phyloP scores from a whole-genome alignment of 176 grass and related monocot species.

The Rhipidocladum racemiflorum region DNA sequence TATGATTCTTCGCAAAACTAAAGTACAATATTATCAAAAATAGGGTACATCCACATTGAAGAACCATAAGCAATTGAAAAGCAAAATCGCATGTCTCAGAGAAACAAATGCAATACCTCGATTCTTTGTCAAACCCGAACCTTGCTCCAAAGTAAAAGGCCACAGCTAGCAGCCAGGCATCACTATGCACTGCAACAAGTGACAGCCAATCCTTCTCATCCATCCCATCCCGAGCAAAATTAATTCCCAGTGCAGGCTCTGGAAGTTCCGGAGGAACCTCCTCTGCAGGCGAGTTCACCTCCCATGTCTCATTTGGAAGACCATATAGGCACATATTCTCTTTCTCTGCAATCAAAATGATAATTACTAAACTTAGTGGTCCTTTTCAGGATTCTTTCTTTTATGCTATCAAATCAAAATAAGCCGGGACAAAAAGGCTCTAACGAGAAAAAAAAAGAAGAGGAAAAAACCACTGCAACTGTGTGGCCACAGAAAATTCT shows the following conservation, averaged over 20 bases:
- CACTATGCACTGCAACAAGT: slow-evolving; percentile 88
- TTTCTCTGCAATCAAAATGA: slow-evolving; percentile 67
- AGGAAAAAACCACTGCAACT: neutral
- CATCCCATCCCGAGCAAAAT: slow-evolving; percentile 96
- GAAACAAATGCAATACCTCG: slow-evolving; percentile 55
- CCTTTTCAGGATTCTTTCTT: neutral
- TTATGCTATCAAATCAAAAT: slow-evolving; percentile 11
- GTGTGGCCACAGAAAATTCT: neutral
- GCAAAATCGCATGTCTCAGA: slow-evolving; percentile 1
- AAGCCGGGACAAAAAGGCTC: neutral
- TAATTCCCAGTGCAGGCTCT: slow-evolving; percentile 91
- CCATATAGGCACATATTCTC: slow-evolving; percentile 94
- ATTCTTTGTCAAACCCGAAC: slow-evolving; percentile 92
- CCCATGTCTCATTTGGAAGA: slow-evolving; percentile 95
- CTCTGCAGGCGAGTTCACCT: slow-evolving; percentile 89
- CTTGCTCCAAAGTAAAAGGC: slow-evolving; percentile 90
- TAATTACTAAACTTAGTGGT: neutral
- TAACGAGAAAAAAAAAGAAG: neutral
- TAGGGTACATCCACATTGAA: neutral
- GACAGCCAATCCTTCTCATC: slow-evolving; percentile 92
- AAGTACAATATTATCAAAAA: neutral
- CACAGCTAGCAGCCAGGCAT: slow-evolving; percentile 82
- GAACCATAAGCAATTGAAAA: neutral
- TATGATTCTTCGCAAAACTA: neutral
- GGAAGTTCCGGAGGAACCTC: slow-evolving; percentile 96